Evolutionary conservation across 2,329 filamentous ascomycete species (phyloP).

Genomic region (Talaromyces amestolkiae): DNA sequence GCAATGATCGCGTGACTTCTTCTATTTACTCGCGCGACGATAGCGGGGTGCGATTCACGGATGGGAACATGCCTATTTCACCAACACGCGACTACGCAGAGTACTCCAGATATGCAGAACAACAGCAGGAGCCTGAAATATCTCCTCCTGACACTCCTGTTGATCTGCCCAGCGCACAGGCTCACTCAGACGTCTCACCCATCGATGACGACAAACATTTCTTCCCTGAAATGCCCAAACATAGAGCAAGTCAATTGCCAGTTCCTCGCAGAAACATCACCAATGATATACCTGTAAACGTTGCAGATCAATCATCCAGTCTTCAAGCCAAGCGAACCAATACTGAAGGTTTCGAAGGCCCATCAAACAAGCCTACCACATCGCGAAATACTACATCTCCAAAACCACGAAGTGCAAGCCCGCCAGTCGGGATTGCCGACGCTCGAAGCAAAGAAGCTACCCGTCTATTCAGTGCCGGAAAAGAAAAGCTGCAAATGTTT

Average conservation of each 20-base stretch:
- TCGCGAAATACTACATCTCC: neutral
- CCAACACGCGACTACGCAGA: conserved; percentile 14
- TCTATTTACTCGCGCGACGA: conserved; percentile 60
- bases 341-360: neutral
- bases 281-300: neutral
- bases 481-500: conserved; percentile 38
- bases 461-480: conserved; percentile 33
- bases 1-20: conserved; percentile 50
- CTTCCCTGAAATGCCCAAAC: conserved; percentile 21
- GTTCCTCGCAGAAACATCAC: conserved; percentile 12
- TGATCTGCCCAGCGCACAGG: conserved; percentile 22
- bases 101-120: conserved; percentile 24
- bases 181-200: conserved; percentile 40
- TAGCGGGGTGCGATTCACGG: conserved; percentile 9
- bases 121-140: conserved; percentile 37
- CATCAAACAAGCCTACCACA: neutral
- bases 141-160: conserved; percentile 48
- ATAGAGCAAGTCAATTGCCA: conserved; percentile 21
- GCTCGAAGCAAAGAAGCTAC: conserved; percentile 26
- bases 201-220: conserved; percentile 32
- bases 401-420: conserved; percentile 3
- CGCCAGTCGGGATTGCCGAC: neutral
- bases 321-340: neutral
- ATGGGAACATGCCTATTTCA: conserved; percentile 1
- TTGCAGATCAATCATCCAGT: neutral